Percentiles rank a stretch among this genome's conserved stretches.
Evolutionary conservation across 306 rosid species (phyloP).

Genomic region (Cicer bijugum): DNA sequence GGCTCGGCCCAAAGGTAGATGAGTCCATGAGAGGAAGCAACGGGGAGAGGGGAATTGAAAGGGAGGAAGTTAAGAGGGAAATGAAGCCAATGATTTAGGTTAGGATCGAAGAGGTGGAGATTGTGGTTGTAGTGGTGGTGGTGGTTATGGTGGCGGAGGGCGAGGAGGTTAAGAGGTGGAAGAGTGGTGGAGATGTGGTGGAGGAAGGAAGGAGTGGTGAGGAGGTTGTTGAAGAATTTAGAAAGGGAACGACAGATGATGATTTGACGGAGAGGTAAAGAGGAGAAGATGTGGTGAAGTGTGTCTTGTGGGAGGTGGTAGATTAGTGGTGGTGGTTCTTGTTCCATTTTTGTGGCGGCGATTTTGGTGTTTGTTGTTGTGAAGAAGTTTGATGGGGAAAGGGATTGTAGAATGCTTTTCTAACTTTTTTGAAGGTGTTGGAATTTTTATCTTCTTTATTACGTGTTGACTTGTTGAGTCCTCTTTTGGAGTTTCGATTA

Average conservation of each 20-base stretch:
- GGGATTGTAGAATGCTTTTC: background rate
- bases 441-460: background rate
- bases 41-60: conserved; percentile 73
- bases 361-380: background rate
- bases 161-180: conserved; percentile 66
- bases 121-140: conserved; percentile 39
- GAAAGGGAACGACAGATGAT: conserved; percentile 75
- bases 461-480: background rate
- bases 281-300: conserved; percentile 76
- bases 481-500: background rate
- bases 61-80: conserved; percentile 81
- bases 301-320: conserved; percentile 73
- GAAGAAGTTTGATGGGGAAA: background rate
- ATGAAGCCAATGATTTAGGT: conserved; percentile 59
- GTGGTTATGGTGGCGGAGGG: conserved; percentile 65
- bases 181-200: conserved; percentile 59
- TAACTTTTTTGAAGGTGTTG: background rate
- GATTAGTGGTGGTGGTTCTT: conserved; percentile 53
- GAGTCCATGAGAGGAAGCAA: conserved; percentile 83
- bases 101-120: conserved; percentile 73
- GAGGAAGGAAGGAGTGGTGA: conserved; percentile 64
- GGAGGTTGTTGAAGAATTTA: conserved; percentile 64
- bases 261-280: conserved; percentile 81
- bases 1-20: conserved; percentile 84
- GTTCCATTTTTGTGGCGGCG: conserved; percentile 39